A percentile compares a stretch with the other conserved stretches of the same genome.
phyloP scores from a whole-genome alignment of 75 land plant genomes.

The Selaginella tamariscina region DNA sequence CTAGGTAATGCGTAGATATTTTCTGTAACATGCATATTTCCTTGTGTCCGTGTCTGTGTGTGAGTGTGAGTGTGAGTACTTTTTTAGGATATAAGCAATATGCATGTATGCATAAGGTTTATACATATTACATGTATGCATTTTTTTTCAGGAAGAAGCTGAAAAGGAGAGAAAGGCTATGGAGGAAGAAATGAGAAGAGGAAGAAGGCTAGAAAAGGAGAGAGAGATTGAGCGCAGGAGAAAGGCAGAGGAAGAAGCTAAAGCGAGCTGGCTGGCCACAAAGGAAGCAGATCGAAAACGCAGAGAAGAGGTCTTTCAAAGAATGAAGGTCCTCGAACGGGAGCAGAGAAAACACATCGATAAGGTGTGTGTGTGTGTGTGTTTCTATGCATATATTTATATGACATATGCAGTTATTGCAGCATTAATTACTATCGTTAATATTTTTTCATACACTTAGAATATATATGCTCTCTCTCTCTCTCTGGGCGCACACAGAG shows the following conservation, averaged over 20 bases:
- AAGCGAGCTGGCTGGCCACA: constrained; percentile 20
- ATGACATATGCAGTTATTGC: too few species aligned
- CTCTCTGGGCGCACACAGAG: too few species aligned
- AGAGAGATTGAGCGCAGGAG: constrained; percentile 27
- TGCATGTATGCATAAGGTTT: not conserved
- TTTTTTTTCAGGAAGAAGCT: constrained; percentile 37
- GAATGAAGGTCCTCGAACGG: constrained; percentile 13
- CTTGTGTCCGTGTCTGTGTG: too few species aligned
- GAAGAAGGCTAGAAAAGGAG: constrained; percentile 35
- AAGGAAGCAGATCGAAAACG: constrained; percentile 26
- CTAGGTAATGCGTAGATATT: too few species aligned
- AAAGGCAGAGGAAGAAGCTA: constrained; percentile 19
- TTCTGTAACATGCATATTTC: too few species aligned
- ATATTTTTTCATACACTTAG: too few species aligned
- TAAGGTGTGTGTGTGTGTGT: not conserved
- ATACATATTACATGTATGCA: not conserved
- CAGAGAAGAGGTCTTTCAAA: constrained; percentile 22
- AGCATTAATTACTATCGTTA: too few species aligned
- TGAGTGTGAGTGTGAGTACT: too few species aligned
- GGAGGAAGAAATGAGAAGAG: constrained; percentile 35
- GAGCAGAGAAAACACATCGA: not conserved
- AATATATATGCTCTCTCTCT: too few species aligned
- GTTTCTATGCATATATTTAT: too few species aligned
- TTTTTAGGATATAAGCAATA: too few species aligned
- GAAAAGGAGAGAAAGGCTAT: constrained; percentile 27